Conservation (phyloP, 768 basidiomycete genomes). For the Vararia minispora region DNA sequence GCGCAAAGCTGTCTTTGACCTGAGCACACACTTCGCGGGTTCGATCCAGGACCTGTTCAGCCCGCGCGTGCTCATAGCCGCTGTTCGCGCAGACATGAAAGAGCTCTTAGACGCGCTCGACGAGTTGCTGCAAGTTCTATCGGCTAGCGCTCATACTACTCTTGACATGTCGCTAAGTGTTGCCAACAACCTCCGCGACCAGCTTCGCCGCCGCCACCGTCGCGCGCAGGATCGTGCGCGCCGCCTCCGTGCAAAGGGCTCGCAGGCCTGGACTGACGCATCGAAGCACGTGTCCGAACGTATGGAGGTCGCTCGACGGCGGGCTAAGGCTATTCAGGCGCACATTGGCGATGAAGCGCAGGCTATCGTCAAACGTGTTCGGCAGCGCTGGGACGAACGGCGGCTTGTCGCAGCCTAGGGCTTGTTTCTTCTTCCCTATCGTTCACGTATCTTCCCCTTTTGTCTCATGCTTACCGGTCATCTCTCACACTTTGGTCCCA, state of each 20-base stretch:
- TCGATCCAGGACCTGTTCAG: conserved; percentile 41
- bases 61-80: conserved; percentile 28
- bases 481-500: too few species aligned
- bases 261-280: conserved; percentile 19
- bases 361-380: too few species aligned
- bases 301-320: too few species aligned
- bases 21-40: conserved; percentile 31
- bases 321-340: too few species aligned
- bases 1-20: conserved; percentile 6
- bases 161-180: not conserved
- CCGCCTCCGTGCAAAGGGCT: conserved; percentile 19
- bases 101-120: conserved; percentile 53
- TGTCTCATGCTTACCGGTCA: too few species aligned
- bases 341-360: too few species aligned
- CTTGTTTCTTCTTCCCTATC: too few species aligned
- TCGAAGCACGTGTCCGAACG: conserved; percentile 17
- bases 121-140: conserved; percentile 31
- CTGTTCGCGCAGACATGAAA: conserved; percentile 38
- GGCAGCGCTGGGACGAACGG: too few species aligned
- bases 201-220: conserved; percentile 18
- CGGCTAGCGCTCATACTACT: conserved; percentile 6
- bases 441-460: too few species aligned
- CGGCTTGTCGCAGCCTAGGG: too few species aligned
- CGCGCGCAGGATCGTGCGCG: conserved; percentile 20
- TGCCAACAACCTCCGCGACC: conserved; percentile 12